Conservation (phyloP, 176 grass and related monocot genomes). For the Olyra latifolia region DNA sequence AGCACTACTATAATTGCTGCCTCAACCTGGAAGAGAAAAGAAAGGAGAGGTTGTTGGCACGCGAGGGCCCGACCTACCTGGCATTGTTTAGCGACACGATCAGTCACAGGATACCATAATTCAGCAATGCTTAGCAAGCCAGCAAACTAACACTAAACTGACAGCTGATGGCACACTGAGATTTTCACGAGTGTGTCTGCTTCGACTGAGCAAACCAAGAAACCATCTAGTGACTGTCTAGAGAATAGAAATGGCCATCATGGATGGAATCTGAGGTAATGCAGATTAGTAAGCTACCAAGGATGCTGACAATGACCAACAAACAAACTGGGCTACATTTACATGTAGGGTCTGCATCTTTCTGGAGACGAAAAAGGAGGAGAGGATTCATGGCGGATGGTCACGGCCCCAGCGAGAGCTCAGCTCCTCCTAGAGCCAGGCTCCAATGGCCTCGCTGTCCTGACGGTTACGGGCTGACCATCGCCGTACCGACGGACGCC, state of each 20-base stretch:
- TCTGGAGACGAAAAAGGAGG: not conserved
- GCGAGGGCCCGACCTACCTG: constrained; percentile 10
- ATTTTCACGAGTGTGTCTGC: not conserved
- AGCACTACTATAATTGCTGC: not conserved
- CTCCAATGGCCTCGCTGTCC: not conserved
- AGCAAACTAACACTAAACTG: not conserved
- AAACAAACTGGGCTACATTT: not conserved
- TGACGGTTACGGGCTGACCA: not conserved
- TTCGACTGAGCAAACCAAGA: not conserved
- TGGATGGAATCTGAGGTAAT: constrained; percentile 7
- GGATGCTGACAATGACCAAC: not conserved
- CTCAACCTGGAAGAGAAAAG: constrained; percentile 20
- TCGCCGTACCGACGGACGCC: not conserved
- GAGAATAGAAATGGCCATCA: not conserved
- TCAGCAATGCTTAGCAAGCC: not conserved
- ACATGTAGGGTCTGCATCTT: not conserved
- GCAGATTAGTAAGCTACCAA: not conserved
- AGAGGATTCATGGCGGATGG: not conserved
- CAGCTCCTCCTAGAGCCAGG: constrained; percentile 6
- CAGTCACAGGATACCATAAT: constrained; percentile 19
- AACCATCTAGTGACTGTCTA: not conserved
- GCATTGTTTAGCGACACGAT: not conserved
- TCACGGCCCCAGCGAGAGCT: constrained; percentile 6
- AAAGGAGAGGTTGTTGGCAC: constrained; percentile 6
- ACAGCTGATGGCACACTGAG: not conserved